Percentiles rank a stretch among this genome's conserved stretches.
phyloP scores from a whole-genome alignment of 176 grass and related monocot genomes.

The Dendrocalamus sinicus region DNA sequence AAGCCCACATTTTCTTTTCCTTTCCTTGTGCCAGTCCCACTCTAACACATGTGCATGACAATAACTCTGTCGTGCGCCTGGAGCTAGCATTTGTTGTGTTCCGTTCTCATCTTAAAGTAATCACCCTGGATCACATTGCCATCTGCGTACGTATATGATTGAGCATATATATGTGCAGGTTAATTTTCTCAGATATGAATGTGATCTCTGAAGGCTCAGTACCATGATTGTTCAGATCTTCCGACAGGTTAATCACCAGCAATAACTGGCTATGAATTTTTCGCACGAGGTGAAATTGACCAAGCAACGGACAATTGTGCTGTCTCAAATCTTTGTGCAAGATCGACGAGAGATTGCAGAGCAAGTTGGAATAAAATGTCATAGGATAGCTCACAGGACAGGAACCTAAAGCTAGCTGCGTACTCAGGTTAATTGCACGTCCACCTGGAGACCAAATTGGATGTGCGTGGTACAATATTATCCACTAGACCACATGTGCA shows the following conservation, averaged over 20 bases:
- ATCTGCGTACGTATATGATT: background rate
- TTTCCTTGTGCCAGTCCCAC: constrained; percentile 5
- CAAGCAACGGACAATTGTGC: constrained; percentile 3
- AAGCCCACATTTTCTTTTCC: background rate
- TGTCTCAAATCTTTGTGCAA: constrained; percentile 15
- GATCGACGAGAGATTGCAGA: background rate
- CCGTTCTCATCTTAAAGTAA: background rate
- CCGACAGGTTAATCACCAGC: background rate
- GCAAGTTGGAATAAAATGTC: constrained; percentile 31
- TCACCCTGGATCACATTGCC: background rate
- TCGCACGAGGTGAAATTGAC: constrained; percentile 21
- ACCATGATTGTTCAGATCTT: background rate
- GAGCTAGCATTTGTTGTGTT: background rate
- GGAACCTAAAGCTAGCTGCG: background rate
- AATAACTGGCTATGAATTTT: constrained; percentile 14
- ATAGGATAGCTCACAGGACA: background rate
- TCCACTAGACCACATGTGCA: constrained; percentile 7
- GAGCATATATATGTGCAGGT: background rate
- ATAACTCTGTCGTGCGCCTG: constrained; percentile 10
- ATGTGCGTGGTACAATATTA: background rate
- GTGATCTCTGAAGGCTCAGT: background rate
- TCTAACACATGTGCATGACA: constrained; percentile 36
- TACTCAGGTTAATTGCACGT: background rate
- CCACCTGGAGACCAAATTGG: constrained; percentile 16
- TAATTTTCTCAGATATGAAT: background rate